phyloP scores from a whole-genome alignment of 345 rosid species.

The Salix koriyanagi region DNA sequence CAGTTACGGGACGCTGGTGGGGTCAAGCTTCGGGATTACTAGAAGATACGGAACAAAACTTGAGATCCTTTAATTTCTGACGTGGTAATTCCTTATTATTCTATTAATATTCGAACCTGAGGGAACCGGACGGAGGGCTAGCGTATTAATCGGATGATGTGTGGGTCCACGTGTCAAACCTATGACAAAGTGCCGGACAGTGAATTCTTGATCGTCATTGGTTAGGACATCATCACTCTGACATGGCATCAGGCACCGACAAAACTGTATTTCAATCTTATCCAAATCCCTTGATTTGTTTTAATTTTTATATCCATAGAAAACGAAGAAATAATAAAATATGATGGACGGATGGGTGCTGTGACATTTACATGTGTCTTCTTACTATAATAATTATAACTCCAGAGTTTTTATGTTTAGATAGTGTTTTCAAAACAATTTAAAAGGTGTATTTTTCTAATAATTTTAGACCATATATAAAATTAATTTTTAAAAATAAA shows the following conservation, averaged over 20 bases:
- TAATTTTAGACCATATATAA: no score
- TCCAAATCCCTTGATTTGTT: not conserved
- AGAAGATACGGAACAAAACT: not conserved
- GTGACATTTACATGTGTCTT: no score
- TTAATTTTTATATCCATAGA: no score
- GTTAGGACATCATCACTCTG: constrained; percentile 5
- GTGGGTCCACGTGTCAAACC: constrained; percentile 1
- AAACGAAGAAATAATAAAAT: no score
- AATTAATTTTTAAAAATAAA: no score
- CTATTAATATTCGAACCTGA: not conserved
- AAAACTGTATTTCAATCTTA: not conserved
- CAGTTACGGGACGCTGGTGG: not conserved
- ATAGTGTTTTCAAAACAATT: no score
- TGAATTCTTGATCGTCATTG: not conserved
- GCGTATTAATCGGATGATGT: not conserved
- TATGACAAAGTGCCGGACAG: constrained; percentile 11
- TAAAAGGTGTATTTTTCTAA: no score
- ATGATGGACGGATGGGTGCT: no score
- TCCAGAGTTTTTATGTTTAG: no score
- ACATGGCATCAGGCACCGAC: constrained; percentile 15
- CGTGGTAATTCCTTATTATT: not conserved
- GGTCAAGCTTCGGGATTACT: not conserved
- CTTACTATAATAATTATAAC: no score
- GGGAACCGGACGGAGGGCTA: not conserved
- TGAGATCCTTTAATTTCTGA: not conserved